Evolutionary conservation across 805 yeast genomes (phyloP), one percentile per base, ranked within the genome.

Genomic region (Grigorovia jiainica): DNA sequence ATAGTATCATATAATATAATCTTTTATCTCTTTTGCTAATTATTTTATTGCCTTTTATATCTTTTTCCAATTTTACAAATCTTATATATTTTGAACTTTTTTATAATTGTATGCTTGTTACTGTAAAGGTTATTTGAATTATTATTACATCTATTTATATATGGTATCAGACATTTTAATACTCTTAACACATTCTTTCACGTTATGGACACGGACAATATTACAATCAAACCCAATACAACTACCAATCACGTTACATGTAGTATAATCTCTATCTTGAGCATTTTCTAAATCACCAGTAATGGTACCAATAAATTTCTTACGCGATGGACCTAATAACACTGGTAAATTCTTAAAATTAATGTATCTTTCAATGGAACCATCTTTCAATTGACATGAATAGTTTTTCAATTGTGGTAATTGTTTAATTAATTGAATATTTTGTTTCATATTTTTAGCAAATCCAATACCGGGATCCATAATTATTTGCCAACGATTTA

Each of bases 381-480:
- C 51, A 19, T 36, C 38, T 16, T 31, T 25, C 1, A 42, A 27
- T 27, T 27, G 27, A 23, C 46, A 43, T 1, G 77, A 64, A 51
- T 78, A 81, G 24, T 65, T 61, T 55, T 79, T 79, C 53, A 67
- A 60, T 24, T 46, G 51, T 38, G 62, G 73, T 45, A 70, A 49
- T 16, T 75, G 68, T 46, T 76, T 72, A 23, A 92, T 70, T 1
- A 87, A 52, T 18, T 71, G 70, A 25, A 89, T 49, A 58, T 89
- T 90, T 54, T 89, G 95, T 7, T 57, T 49, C n/a, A 72, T 52
- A 41, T 71, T 72, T 59, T 92, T 92, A n/a, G 97, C 97, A 63
- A 92, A 92, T 2, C 99, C 98, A 34, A 92, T 64, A 2, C 98
- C 98, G 0, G 99, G 98, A 58, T 92, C 99, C 4, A 87, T 54